Base-by-base conservation (phyloP, 495 filamentous ascomycete genomes). In the Polyplosphaeria fusca region DNA sequence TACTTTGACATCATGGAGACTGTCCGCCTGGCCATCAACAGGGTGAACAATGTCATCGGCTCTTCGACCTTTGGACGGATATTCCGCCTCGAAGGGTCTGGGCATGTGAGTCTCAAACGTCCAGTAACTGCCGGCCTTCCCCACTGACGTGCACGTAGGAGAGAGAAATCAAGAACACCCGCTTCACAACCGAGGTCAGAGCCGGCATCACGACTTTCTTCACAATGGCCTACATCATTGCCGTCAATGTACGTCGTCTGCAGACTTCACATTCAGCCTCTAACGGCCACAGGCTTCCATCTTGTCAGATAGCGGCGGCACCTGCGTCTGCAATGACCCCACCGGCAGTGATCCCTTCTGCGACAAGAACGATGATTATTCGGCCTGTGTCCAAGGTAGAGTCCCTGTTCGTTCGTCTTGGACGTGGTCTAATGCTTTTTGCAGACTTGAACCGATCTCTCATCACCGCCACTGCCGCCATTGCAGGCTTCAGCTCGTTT, bases 171-270 rank as follows among this genome's bases (percentile, higher is more conserved):
- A 87, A 86, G 65, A 83, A 83, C 2, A 82, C 84, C 13, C 76
- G 76, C 58, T 92, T 92, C 75, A 80, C 87, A 55, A 91, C 86
- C n/a, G 88, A 92, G 73, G 68, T 90, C 41, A 83, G 88, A 46
- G 88, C 86, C 57, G 88, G 88, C 43, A 67, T 91, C 2, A 87
- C 87, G 20, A 88, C 88, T 52, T 92, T 92, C 76, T 91, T 91
- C 73, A 87, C 88, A 53, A 92, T 92, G 87, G 86, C 88, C 60
- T 92, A 89, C 55, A 87, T 88, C 65, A 80, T 84, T 50, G 77
- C 79, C 27, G 83, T 87, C 62, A 90, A 88, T 71, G 81, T 64
- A 51, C 2, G 64, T 47, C 20, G 19, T 16, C 18, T 23, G n/a
- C 5, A 19, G 9, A n/a, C 12, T 22, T 27, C 37, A 9, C 22